Evolutionary conservation across 169 alveolate genomes (phyloP).

Genomic region (Theileria parva): DNA sequence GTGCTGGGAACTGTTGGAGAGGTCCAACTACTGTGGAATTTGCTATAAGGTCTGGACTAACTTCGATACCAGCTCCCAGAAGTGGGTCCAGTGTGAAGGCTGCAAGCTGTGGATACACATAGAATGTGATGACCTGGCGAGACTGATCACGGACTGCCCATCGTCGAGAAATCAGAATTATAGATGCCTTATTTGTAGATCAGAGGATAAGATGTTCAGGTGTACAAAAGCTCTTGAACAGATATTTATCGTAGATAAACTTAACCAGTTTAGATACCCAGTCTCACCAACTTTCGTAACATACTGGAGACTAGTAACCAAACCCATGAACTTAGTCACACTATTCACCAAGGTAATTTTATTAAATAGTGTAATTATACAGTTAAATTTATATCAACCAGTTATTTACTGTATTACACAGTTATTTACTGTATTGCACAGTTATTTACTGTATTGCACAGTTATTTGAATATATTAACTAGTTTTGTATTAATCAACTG

Average conservation of each 20-base stretch:
- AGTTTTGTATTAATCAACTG: too few species aligned
- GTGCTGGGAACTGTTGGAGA: conserved; percentile 71
- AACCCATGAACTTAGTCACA: conserved; percentile 74
- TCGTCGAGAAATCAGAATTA: conserved; percentile 46
- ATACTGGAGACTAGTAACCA: conserved; percentile 76
- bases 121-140: conserved; percentile 72
- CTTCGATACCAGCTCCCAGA: conserved; percentile 25
- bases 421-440: too few species aligned
- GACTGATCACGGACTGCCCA: conserved; percentile 60
- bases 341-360: conserved; percentile 61
- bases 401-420: too few species aligned
- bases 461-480: too few species aligned
- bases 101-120: conserved; percentile 83
- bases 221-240: conserved; percentile 66
- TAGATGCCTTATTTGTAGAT: conserved; percentile 74
- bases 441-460: too few species aligned
- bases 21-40: conserved; percentile 72
- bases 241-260: conserved; percentile 67
- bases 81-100: conserved; percentile 81
- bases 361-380: too few species aligned
- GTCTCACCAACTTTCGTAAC: conserved; percentile 68
- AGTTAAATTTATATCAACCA: too few species aligned
- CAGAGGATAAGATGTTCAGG: conserved; percentile 59
- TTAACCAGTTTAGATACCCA: conserved; percentile 71
- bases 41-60: conserved; percentile 71